Percentiles rank a stretch among this genome's conserved stretches.
These are phyloP conservation scores for Irpex sp. DNA, from an alignment of 1,284 basidiomycete genomes.

Conservation along the genomic window DNA sequence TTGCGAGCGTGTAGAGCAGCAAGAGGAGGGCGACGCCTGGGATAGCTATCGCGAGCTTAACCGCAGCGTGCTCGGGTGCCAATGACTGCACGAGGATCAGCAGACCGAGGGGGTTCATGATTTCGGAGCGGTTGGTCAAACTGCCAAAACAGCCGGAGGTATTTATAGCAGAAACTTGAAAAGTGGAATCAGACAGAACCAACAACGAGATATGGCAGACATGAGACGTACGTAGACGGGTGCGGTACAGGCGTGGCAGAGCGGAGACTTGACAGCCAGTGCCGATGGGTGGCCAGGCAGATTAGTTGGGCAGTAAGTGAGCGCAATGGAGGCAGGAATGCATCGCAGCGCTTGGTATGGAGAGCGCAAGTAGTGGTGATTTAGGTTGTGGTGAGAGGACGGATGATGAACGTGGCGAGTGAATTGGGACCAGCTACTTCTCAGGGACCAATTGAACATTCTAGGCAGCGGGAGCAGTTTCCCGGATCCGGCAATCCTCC, in stretches of 20 bases:
- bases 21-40: conserved; percentile 50
- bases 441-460: conserved; percentile 7
- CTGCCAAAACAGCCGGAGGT: background rate
- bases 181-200: conserved; percentile 4
- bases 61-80: conserved; percentile 50
- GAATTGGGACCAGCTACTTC: background rate
- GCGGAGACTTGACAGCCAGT: background rate
- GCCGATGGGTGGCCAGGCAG: background rate
- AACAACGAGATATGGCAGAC: background rate
- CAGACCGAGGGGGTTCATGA: conserved; percentile 49
- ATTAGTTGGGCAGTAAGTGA: background rate
- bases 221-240: background rate
- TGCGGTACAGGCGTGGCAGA: background rate
- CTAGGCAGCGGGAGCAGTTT: conserved; percentile 2
- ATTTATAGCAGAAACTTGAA: background rate
- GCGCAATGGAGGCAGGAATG: background rate
- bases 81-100: conserved; percentile 55
- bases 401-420: conserved; percentile 2
- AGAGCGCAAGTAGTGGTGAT: background rate
- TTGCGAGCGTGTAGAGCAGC: conserved; percentile 36
- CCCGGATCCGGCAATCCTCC: conserved; percentile 6
- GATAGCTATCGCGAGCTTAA: conserved; percentile 52
- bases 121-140: background rate
- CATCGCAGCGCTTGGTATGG: conserved; percentile 1
- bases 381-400: conserved; percentile 3